Base-by-base conservation (phyloP, 305 asterid genomes). In the Rubia occidens region DNA sequence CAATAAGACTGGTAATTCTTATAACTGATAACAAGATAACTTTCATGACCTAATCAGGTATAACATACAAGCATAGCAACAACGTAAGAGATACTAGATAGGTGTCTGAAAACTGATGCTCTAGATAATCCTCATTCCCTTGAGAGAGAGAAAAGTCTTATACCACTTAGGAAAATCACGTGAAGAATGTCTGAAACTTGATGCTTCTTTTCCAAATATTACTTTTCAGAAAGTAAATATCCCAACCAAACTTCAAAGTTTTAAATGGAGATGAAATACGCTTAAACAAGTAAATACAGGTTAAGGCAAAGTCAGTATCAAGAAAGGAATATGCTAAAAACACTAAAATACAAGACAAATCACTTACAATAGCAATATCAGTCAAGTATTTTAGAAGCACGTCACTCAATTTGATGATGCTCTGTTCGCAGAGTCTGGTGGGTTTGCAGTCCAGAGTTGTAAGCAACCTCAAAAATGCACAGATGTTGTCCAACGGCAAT, bases 401-500 rank as follows among this genome's bases (percentile, higher is more conserved):
- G 69, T 69, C 53, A 78, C 91, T 80, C 55, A 93, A 68, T 67
- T 79, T 87, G 79, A 75, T 75, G 70, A 88, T 71, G 76, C 88
- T 84, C 78, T 75, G 78, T 72, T 81, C 87, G 62, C 91, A 86
- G 76, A 90, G 89, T 79, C 79, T 73, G 11, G 95, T 77, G 55
- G 89, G 92, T 44, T 75, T 81, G 40, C 93, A 83, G 83, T 89
- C 95, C 5, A 94, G 83, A 55, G 83, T 70, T 71, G 79, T 37
- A 10, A 90, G 88, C 85, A 90, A 78, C 85, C 96, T 86, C 72
- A 90, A 80, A 53, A 90, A 79, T 53, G 89, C 94, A 71, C 95
- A 87, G 75, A 79, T 81, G 75, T 85, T 94, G 74, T 87, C 95
- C 79, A 84, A 75, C 0, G 96, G 85, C 74, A 73, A 81, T 72